These are phyloP conservation scores for Globisporangium parvum DNA, from an alignment of 352 stramenopile genomes.

Conservation along the genomic window DNA sequence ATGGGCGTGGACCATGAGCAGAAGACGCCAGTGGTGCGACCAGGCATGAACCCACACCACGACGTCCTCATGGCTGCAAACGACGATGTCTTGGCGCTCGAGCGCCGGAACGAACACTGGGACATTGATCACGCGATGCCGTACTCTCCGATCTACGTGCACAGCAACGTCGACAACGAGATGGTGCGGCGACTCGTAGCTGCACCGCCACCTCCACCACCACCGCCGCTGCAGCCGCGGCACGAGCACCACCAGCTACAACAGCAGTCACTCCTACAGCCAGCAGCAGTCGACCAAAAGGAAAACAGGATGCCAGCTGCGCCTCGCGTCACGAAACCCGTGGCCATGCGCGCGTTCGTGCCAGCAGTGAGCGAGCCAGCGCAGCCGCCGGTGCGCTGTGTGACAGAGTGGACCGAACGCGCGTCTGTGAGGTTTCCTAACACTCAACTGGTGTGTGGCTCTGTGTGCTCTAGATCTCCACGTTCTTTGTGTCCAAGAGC, in stretches of 20 bases:
- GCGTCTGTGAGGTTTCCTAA: too few species aligned
- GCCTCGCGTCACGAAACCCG: conserved; percentile 7
- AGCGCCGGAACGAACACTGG: conserved; percentile 1
- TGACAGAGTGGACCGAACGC: too few species aligned
- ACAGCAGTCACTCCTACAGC: neutral
- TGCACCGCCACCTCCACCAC: neutral
- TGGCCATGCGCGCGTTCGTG: conserved; percentile 8
- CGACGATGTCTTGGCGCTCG: neutral
- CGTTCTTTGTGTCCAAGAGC: neutral
- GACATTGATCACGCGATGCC: neutral
- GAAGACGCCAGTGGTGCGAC: conserved; percentile 7
- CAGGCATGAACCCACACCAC: neutral
- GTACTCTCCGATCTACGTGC: neutral
- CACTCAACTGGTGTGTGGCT: neutral
- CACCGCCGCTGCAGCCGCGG: neutral
- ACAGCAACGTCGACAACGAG: neutral
- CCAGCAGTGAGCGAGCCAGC: neutral
- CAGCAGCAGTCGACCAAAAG: conserved; percentile 4
- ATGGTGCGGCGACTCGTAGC: neutral
- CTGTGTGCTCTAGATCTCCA: conserved; percentile 5
- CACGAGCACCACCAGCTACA: neutral
- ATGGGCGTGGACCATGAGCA: conserved; percentile 7
- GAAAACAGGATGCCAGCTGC: conserved; percentile 1
- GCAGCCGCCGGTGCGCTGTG: conserved; percentile 5
- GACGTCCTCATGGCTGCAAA: neutral